Evolutionary conservation across 257 asterid species (phyloP), one percentile per base, ranked within the genome.

Genomic region (Fraxinus excelsior): DNA sequence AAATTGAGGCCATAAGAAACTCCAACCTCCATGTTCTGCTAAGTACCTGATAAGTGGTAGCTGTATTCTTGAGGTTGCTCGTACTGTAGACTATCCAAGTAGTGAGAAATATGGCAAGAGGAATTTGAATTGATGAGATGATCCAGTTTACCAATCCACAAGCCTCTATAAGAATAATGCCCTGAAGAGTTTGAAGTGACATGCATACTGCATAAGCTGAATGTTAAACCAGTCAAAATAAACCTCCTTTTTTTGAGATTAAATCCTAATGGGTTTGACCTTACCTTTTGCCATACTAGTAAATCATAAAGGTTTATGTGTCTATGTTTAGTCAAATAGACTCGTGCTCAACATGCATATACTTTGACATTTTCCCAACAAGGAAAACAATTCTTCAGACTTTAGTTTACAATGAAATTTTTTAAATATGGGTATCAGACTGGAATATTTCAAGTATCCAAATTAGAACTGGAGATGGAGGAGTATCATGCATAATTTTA

Each of bases 41-140:
- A 71, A 38, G 72, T 62, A 89, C 96, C 96, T 85, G 90, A 4
- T 77, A 83, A 35, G 74, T 71, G 26, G 85, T 76, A 67, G 73
- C 49, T n/a, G 79, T 71, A 51, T 37, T 69, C 26, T 68, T 76
- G 8, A 56, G 58, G 51, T 40, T 67, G 37, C 72, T 83, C 77
- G 81, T 80, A 65, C 78, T 70, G 49, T 60, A 88, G 65, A 89
- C 79, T 78, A 90, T 89, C 86, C 87, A 88, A 38, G 88, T 19
- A 37, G 93, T 95, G 83, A 19, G 89, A 93, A 74, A 70, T 29
- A 91, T 46, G 23, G 97, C 91, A 11, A 93, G 76, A 73, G 87
- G 87, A 56, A 87, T 78, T 73, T 84, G 90, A 60, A 78, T 16
- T 31, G 86, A 71, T 38, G 88, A 82, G 32, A 87, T 80, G 14